Base-by-base conservation (phyloP, 768 basidiomycete species). In the Tulasnella sp. region DNA sequence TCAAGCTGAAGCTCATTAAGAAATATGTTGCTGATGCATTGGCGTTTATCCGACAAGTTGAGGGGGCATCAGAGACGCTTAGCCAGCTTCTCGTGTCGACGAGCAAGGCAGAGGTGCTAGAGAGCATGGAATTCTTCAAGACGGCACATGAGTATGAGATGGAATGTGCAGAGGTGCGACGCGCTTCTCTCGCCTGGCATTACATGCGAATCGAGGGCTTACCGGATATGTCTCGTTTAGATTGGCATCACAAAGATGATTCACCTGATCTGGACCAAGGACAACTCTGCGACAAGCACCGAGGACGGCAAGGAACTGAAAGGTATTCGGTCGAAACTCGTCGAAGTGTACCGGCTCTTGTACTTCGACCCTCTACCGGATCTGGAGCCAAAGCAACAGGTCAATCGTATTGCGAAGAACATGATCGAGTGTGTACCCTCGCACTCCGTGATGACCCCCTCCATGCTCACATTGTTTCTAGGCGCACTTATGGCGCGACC, bases 221-320 rank as follows among this genome's bases (percentile, higher is more conserved):
- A 75, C n/a, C 24, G 22, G n/a, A 54, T 54, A 54, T 42, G 20
- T 28, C n/a, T 72, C 79, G 18, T 78, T 44, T 82, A 97, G 96
- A 86, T 87, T 20, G 98, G 98, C 0, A 93, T 99, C 84, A 96
- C 94, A 88, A 95, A 93, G 84, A 98, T 99, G 97, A 85, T 99
- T 20, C 98, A 99, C 85, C 88, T 99, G 37, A 95, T 99, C 83
- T 99, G 98, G 98, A 90, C 91, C 40, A 99, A 99, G 85, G 97
- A 99, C 84, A 96, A 96, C 84, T 93, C 87, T 76, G 89, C 90
- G 34, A 91, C 93, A n/a, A 91, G 91, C n/a, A 34, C 64, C 34
- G 91, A 92, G 82, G 92, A 93, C 75, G 91, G 90, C 34, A 90
- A 90, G 82, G 95, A 97, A 85, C 86, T 96, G 72, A 97, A 96